Conservation (phyloP, 2,329 filamentous ascomycete genomes). For the Fusarium subtropicale region DNA sequence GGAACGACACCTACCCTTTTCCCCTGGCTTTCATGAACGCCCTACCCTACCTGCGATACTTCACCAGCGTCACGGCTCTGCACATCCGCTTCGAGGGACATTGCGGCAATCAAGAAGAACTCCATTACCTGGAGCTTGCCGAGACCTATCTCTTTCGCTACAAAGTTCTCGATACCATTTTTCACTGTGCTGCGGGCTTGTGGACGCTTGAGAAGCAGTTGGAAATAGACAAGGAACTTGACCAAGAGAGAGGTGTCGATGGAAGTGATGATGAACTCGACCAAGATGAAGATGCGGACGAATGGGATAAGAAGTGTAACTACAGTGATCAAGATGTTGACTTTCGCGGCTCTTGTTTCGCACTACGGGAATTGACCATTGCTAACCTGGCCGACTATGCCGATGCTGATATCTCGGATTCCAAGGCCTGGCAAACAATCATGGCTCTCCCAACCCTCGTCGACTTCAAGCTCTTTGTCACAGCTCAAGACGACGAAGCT, state of each 20-base stretch:
- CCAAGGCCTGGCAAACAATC: constrained; percentile 17
- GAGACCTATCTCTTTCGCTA: constrained; percentile 26
- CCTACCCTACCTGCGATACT: neutral
- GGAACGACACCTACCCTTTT: neutral
- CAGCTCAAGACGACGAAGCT: neutral
- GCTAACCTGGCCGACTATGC: constrained; percentile 31
- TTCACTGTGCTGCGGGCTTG: constrained; percentile 24
- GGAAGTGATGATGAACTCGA: neutral
- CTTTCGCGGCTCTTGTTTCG: neutral
- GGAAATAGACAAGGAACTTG: neutral
- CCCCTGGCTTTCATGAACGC: constrained; percentile 12
- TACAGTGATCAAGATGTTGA: constrained; percentile 1
- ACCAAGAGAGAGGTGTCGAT: neutral
- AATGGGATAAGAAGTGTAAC: neutral
- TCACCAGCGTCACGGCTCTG: neutral
- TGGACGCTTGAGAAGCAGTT: constrained; percentile 27
- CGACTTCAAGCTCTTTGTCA: constrained; percentile 15
- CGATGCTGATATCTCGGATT: neutral
- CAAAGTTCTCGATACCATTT: constrained; percentile 30
- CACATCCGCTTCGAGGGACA: constrained; percentile 21
- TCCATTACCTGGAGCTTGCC: rapidly evolving
- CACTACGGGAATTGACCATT: constrained; percentile 21
- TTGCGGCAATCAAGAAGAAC: neutral
- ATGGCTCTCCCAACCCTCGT: neutral
- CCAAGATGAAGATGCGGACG: neutral